These are phyloP conservation scores for Paracamarosporium sp. DNA, from an alignment of 2,329 filamentous ascomycete species.

Conservation along the genomic window DNA sequence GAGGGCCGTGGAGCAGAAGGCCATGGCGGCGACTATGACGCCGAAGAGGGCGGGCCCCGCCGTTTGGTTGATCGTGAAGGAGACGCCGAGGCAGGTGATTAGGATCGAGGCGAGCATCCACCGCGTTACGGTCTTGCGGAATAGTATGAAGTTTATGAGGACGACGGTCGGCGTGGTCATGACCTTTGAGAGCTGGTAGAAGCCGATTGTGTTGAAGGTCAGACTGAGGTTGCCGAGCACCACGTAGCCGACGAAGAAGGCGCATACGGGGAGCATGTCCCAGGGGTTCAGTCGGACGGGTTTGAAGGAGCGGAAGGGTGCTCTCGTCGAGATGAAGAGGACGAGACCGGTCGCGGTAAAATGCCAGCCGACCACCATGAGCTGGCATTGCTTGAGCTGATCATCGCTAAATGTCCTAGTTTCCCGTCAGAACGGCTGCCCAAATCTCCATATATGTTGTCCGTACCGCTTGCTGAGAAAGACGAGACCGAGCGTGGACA, in stretches of 20 bases:
- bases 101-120: slow-evolving; percentile 52
- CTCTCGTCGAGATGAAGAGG: slow-evolving; percentile 50
- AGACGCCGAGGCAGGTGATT: slow-evolving; percentile 53
- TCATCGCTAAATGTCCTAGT: slow-evolving; percentile 53
- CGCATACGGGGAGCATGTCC: slow-evolving; percentile 54
- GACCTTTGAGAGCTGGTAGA: slow-evolving; percentile 57
- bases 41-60: slow-evolving; percentile 51
- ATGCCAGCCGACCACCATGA: slow-evolving; percentile 58
- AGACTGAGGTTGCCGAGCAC: slow-evolving; percentile 55
- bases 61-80: slow-evolving; percentile 51
- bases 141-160: slow-evolving; percentile 53
- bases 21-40: slow-evolving; percentile 51
- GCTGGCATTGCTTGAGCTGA: slow-evolving; percentile 53
- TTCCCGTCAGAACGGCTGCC: slow-evolving; percentile 24
- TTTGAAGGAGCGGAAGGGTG: slow-evolving; percentile 54
- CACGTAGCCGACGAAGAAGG: slow-evolving; percentile 55
- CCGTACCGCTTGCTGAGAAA: slow-evolving; percentile 55
- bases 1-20: slow-evolving; percentile 54
- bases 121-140: slow-evolving; percentile 50
- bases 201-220: slow-evolving; percentile 56
- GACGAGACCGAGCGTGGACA: slow-evolving; percentile 52
- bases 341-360: slow-evolving; percentile 54
- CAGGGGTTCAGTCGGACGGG: slow-evolving; percentile 51
- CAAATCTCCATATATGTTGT: neutral
- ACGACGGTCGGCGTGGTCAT: slow-evolving; percentile 57